A percentile compares a stretch with the other conserved stretches of the same genome.
These are phyloP conservation scores for Calcarisporium arbuscula DNA, from an alignment of 2,329 filamentous ascomycete genomes.

Conservation along the genomic window DNA sequence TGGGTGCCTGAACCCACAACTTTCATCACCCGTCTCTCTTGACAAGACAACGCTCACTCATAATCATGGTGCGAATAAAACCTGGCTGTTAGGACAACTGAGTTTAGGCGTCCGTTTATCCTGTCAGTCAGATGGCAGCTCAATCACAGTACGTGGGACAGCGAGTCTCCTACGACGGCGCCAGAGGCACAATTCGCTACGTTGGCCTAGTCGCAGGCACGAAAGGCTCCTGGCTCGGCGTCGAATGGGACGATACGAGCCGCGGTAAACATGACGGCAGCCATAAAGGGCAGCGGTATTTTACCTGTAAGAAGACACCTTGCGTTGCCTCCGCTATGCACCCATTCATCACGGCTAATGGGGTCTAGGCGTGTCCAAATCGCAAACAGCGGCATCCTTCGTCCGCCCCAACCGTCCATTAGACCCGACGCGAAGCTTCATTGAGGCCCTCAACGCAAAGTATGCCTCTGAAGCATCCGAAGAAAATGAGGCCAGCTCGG, in stretches of 20 bases:
- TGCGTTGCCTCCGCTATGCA: too few relatives aligned
- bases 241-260: slow-evolving; percentile 88
- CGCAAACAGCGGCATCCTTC: slow-evolving; percentile 75
- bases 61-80: too few relatives aligned
- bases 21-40: too few relatives aligned
- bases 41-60: too few relatives aligned
- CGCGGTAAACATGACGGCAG: slow-evolving; percentile 89
- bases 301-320: slow-evolving; percentile 76
- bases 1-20: slow-evolving; percentile 16
- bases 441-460: slow-evolving; percentile 75
- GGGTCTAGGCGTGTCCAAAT: slow-evolving; percentile 48
- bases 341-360: not conserved
- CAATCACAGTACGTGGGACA: slow-evolving; percentile 52
- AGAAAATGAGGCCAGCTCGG: slow-evolving; percentile 28
- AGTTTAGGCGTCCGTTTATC: too few relatives aligned
- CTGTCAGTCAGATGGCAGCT: too few relatives aligned
- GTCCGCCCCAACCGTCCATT: slow-evolving; percentile 68
- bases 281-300: slow-evolving; percentile 73
- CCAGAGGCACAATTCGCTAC: slow-evolving; percentile 79
- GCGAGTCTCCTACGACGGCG: slow-evolving; percentile 71
- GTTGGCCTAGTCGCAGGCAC: slow-evolving; percentile 71
- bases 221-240: slow-evolving; percentile 77
- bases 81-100: too few relatives aligned
- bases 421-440: slow-evolving; percentile 65
- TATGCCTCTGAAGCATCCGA: slow-evolving; percentile 59